Conservation (phyloP, 1,284 basidiomycete genomes). For the Bjerkandera adusta region DNA sequence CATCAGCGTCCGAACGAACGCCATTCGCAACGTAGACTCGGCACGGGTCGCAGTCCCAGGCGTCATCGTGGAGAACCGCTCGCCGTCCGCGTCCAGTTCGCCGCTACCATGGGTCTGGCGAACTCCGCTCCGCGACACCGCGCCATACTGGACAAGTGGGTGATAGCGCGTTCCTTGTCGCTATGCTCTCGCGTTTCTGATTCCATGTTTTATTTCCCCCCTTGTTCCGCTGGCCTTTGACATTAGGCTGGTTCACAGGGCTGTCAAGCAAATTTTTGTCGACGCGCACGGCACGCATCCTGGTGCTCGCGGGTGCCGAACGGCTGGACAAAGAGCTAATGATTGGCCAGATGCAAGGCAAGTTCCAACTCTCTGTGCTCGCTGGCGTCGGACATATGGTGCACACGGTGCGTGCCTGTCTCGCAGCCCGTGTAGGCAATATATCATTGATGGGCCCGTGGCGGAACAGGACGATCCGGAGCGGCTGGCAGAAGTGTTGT, state of each 20-base stretch:
- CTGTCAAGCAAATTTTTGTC: slow-evolving; percentile 79
- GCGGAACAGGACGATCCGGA: slow-evolving; percentile 76
- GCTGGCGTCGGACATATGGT: slow-evolving; percentile 89
- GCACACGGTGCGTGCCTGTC: slow-evolving; percentile 70
- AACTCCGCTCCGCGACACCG: slow-evolving; percentile 81
- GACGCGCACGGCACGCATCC: slow-evolving; percentile 76
- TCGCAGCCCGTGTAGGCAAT: slow-evolving; percentile 6
- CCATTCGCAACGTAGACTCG: slow-evolving; percentile 77
- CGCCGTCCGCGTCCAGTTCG: slow-evolving; percentile 31
- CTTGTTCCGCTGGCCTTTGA: neutral
- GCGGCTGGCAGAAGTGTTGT: slow-evolving; percentile 73
- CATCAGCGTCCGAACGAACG: slow-evolving; percentile 66
- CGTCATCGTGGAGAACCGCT: slow-evolving; percentile 55
- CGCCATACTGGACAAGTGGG: slow-evolving; percentile 87
- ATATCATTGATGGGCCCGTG: slow-evolving; percentile 6
- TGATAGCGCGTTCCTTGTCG: slow-evolving; percentile 11
- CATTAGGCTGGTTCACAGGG: slow-evolving; percentile 85
- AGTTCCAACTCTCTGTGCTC: slow-evolving; percentile 92
- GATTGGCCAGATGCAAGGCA: slow-evolving; percentile 99
- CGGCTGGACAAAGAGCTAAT: slow-evolving; percentile 91
- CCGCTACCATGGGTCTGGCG: slow-evolving; percentile 65
- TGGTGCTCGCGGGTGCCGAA: slow-evolving; percentile 92
- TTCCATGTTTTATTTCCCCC: neutral
- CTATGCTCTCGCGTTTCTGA: neutral
- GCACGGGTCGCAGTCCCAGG: slow-evolving; percentile 86